Evolutionary conservation across 148 eudicot genomes (phyloP).

Genomic region (Euryodendron excelsum): DNA sequence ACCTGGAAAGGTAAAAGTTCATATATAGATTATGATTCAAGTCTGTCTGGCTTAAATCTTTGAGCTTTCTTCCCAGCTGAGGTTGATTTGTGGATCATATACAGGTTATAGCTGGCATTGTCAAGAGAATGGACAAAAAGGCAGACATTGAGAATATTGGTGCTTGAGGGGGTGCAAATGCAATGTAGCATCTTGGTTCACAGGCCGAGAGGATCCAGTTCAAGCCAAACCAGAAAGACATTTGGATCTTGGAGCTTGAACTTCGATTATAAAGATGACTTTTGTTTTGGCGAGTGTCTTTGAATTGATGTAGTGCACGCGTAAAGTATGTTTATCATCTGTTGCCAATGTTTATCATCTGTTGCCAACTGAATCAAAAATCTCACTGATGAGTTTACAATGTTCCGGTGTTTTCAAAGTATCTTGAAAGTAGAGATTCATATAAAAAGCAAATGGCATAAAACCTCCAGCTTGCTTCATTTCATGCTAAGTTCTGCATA

Average conservation of each 20-base stretch:
- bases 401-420: too few relatives aligned
- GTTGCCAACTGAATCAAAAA: too few relatives aligned
- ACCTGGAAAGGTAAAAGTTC: slow-evolving; percentile 76
- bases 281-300: background rate
- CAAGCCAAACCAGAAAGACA: background rate
- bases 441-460: too few relatives aligned
- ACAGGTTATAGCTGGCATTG: slow-evolving; percentile 90
- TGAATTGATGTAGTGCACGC: too few relatives aligned
- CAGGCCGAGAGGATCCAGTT: background rate
- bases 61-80: too few relatives aligned
- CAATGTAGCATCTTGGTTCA: too few relatives aligned
- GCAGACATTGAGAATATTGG: slow-evolving; percentile 75
- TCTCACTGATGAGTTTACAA: too few relatives aligned
- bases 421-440: too few relatives aligned
- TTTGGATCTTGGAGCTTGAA: background rate
- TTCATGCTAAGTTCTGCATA: too few relatives aligned
- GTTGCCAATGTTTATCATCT: background rate
- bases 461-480: too few relatives aligned
- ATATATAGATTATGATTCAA: background rate
- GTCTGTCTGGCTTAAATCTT: background rate
- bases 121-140: slow-evolving; percentile 80
- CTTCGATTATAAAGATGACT: slow-evolving; percentile 2
- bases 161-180: slow-evolving; percentile 47
- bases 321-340: too few relatives aligned
- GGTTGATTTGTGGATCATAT: slow-evolving; percentile 2